Base-by-base conservation (phyloP, 768 basidiomycete species). In the Mycena metata region DNA sequence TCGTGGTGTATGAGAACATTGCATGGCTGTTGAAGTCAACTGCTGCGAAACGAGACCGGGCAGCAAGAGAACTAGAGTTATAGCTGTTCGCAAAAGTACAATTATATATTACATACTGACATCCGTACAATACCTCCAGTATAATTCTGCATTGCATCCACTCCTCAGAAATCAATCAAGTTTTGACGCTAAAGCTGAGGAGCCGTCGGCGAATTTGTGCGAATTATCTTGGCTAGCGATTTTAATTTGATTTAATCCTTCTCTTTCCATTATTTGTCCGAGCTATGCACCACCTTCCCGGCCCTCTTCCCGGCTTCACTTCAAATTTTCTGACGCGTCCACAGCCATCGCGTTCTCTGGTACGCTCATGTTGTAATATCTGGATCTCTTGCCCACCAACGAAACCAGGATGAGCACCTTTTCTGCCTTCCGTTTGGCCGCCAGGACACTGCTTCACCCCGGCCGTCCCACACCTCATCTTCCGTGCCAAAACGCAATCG, bases 1-100 rank as follows among this genome's bases (percentile, higher is more conserved):
- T 99, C 72, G 97, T 99, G 43, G 96, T 98, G 21, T 99, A 99
- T 77, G 98, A 96, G 77, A 96, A 96, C 71, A 77, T 96, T 62
- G 94, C 94, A 0, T 96, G 94, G 94, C 75, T 95, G 30, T 78
- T 96, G 47, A 84, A 91, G 69, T 89, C 87, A 7, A 85, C 86
- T 3, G 93, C 93, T 54, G 82, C 83, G n/a, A 85, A 79, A 66
- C 83, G 86, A 35, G 87, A 86, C 35, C 51, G 24, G 64, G 63
- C 61, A 7, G 61, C 55, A 11, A 59, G 15, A n/a, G 55, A 61
- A 9, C 30, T 24, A 41, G 51, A 51, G 15, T 15, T 23, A 42
- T 60, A 36, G 39, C 17, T 30, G 21, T 39, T 13, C 19, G 56
- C 35, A 66, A 66, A 60, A 66, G 65, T 66, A 66, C 33, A 60